Evolutionary conservation across 306 rosid species (phyloP).

Genomic region (Bauhinia variegata): DNA sequence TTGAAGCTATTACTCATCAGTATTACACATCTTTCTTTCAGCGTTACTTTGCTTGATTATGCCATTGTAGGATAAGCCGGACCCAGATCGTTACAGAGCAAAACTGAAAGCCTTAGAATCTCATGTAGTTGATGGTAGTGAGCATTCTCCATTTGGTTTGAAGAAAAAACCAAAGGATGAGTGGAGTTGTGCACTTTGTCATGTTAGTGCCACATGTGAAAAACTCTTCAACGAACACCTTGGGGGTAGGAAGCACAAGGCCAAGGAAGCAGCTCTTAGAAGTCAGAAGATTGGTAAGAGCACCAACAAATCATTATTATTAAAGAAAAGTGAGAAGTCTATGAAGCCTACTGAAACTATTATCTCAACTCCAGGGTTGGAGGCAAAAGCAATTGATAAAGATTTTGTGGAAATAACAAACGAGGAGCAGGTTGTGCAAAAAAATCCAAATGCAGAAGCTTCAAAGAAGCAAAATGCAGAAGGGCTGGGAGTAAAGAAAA

Average conservation of each 20-base stretch:
- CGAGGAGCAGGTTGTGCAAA: conserved; percentile 28
- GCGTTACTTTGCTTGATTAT: conserved; percentile 36
- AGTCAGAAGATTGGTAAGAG: conserved; percentile 24
- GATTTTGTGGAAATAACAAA: conserved; percentile 7
- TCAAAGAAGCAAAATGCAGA: conserved; percentile 10
- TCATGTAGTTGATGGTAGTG: background rate
- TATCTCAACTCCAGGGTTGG: conserved; percentile 25
- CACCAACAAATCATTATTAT: conserved; percentile 7
- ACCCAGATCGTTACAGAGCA: conserved; percentile 23
- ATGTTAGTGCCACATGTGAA: conserved; percentile 43
- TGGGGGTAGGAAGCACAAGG: conserved; percentile 71
- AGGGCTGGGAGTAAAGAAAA: background rate
- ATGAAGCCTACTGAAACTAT: background rate
- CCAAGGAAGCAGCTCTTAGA: conserved; percentile 44
- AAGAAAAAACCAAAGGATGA: conserved; percentile 52
- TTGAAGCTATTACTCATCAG: conserved; percentile 28
- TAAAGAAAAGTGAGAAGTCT: conserved; percentile 28
- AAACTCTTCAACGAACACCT: conserved; percentile 49
- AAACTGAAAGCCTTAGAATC: conserved; percentile 52
- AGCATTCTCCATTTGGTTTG: too few relatives aligned
- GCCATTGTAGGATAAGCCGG: conserved; percentile 65
- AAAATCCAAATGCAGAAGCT: conserved; percentile 15
- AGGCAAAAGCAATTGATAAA: conserved; percentile 15
- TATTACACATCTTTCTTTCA: background rate
- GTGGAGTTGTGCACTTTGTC: conserved; percentile 72